Evolutionary conservation across 179 eudicot genomes (phyloP).

Genomic region (Actinidia polygama): DNA sequence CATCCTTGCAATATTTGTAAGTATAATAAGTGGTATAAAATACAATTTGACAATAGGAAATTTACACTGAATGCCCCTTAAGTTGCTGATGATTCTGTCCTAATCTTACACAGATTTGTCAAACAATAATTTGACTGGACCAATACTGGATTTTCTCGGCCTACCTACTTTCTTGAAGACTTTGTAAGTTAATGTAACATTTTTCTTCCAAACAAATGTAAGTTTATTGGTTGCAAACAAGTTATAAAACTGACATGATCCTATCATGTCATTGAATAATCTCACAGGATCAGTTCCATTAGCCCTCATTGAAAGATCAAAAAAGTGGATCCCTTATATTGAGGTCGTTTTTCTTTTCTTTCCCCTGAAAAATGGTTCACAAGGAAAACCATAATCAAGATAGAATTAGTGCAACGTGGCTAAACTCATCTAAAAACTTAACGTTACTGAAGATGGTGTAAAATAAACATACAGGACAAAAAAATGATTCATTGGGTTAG

Average conservation of each 20-base stretch:
- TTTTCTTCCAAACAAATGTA: background rate
- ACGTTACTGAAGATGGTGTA: too few species aligned
- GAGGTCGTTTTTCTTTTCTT: background rate
- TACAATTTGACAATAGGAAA: too few species aligned
- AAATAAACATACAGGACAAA: too few species aligned
- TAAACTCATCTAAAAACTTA: too few species aligned
- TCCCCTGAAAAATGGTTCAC: background rate
- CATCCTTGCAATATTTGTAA: too few species aligned
- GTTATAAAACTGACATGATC: background rate
- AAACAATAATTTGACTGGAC: constrained; percentile 24
- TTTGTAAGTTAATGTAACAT: background rate
- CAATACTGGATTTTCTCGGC: constrained; percentile 16
- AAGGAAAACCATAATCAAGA: background rate
- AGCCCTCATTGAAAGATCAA: constrained; percentile 7
- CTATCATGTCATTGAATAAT: constrained; percentile 14
- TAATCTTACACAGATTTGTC: constrained; percentile 23
- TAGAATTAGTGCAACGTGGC: too few species aligned
- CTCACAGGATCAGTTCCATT: constrained; percentile 24
- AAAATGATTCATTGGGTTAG: too few species aligned
- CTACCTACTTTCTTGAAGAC: background rate
- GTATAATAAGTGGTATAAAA: too few species aligned
- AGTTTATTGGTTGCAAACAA: background rate
- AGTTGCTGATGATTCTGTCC: background rate
- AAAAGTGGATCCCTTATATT: background rate
- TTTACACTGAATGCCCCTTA: too few species aligned